Conservation (phyloP, 108 stramenopile genomes). For the Poteriospumella lacustris region DNA sequence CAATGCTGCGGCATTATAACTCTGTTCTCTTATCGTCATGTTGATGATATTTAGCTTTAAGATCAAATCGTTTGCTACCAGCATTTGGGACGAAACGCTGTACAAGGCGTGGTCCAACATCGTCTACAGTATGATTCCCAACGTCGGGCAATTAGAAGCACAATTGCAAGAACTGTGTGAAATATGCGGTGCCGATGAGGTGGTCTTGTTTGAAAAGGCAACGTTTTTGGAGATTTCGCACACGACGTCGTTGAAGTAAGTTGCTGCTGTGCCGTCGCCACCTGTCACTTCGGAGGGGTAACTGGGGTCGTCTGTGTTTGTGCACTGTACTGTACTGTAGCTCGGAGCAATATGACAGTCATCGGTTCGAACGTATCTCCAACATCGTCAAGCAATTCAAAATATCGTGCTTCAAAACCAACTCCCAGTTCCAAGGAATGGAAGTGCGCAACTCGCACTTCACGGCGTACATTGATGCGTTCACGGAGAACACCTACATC, state of each 20-base stretch:
- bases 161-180: slow-evolving; percentile 84
- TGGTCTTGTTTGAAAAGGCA: slow-evolving; percentile 93
- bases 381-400: slow-evolving; percentile 99
- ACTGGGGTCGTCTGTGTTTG: background rate
- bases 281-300: background rate
- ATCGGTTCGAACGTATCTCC: slow-evolving; percentile 97
- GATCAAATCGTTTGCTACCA: slow-evolving; percentile 73
- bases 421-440: slow-evolving; percentile 92
- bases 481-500: slow-evolving; percentile 93
- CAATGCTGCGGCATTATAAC: background rate
- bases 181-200: slow-evolving; percentile 93
- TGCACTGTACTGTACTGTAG: background rate
- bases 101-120: slow-evolving; percentile 95
- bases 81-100: slow-evolving; percentile 99
- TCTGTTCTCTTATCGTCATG: background rate
- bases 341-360: slow-evolving; percentile 83
- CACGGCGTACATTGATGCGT: slow-evolving; percentile 83
- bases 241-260: slow-evolving; percentile 46
- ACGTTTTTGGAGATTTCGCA: slow-evolving; percentile 95
- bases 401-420: slow-evolving; percentile 84
- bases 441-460: slow-evolving; percentile 82
- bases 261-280: background rate
- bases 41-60: slow-evolving; percentile 49
- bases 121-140: slow-evolving; percentile 94
- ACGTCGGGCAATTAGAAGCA: slow-evolving; percentile 80